A percentile compares a stretch with the other conserved stretches of the same genome.
These are phyloP conservation scores for Penicillium sp. DNA, from an alignment of 2,329 filamentous ascomycete genomes.

Conservation along the genomic window DNA sequence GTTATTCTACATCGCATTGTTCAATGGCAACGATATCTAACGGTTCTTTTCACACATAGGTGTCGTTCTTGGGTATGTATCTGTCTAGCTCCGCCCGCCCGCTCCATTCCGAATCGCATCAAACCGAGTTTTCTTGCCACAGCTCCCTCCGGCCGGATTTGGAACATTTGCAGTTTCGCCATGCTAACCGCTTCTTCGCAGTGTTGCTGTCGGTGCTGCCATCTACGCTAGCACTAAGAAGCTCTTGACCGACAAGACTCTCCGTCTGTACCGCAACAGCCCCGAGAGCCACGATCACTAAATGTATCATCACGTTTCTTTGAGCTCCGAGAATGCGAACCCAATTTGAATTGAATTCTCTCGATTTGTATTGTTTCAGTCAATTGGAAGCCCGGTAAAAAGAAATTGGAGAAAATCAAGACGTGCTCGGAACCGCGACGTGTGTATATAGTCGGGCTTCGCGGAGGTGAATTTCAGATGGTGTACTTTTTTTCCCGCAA, in stretches of 20 bases:
- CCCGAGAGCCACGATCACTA: conserved; percentile 46
- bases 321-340: conserved; percentile 35
- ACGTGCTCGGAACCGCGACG: conserved; percentile 32
- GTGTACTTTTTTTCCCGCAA: conserved; percentile 29
- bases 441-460: conserved; percentile 45
- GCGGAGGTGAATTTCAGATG: conserved; percentile 28
- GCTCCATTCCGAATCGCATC: conserved; percentile 15
- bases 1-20: conserved; percentile 36
- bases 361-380: conserved; percentile 35
- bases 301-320: conserved; percentile 41
- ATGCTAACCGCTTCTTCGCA: conserved; percentile 37
- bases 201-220: conserved; percentile 74
- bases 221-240: conserved; percentile 82
- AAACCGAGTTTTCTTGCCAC: conserved; percentile 20
- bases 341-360: conserved; percentile 24
- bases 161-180: neutral
- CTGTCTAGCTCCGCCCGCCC: conserved; percentile 16
- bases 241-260: conserved; percentile 85
- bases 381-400: conserved; percentile 31
- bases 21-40: conserved; percentile 22
- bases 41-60: conserved; percentile 56
- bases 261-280: conserved; percentile 79
- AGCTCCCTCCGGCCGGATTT: conserved; percentile 21
- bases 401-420: conserved; percentile 21
- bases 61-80: conserved; percentile 79